These are phyloP conservation scores for Didymosphaeria variabile DNA, from an alignment of 2,329 filamentous ascomycete genomes.

Conservation along the genomic window DNA sequence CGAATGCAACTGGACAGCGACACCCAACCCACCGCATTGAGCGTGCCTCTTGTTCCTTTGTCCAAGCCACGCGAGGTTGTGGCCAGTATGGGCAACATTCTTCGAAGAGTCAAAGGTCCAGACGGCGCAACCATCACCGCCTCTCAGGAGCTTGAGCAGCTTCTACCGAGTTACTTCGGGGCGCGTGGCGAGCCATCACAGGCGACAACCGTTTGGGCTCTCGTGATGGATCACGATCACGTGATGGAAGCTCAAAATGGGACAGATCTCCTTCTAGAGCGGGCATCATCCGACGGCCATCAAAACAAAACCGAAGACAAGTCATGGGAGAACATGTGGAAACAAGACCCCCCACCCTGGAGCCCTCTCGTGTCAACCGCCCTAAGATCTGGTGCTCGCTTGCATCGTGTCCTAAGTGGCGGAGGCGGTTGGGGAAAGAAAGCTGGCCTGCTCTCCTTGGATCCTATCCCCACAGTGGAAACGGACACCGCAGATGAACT, in stretches of 20 bases:
- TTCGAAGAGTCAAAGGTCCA: constrained; percentile 67
- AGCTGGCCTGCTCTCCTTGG: constrained; percentile 79
- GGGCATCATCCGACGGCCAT: constrained; percentile 16
- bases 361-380: constrained; percentile 31
- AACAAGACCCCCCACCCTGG: constrained; percentile 30
- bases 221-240: constrained; percentile 64
- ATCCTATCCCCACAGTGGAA: constrained; percentile 59
- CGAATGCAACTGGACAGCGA: constrained; percentile 13
- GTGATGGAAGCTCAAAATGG: not conserved
- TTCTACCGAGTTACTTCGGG: constrained; percentile 68
- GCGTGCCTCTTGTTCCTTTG: constrained; percentile 68
- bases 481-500: constrained; percentile 1
- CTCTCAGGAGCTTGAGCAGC: constrained; percentile 74
- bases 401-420: constrained; percentile 72
- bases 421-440: constrained; percentile 87
- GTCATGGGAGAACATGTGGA: constrained; percentile 31
- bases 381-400: constrained; percentile 45
- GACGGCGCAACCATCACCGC: constrained; percentile 64
- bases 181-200: constrained; percentile 51
- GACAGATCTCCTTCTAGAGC: constrained; percentile 19
- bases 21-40: constrained; percentile 27
- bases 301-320: not conserved
- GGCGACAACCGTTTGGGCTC: constrained; percentile 75
- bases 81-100: constrained; percentile 79
- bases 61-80: constrained; percentile 70